Evolutionary conservation across 202 grass and related monocot species (phyloP).

Genomic region (Hordeum pubiflorum): DNA sequence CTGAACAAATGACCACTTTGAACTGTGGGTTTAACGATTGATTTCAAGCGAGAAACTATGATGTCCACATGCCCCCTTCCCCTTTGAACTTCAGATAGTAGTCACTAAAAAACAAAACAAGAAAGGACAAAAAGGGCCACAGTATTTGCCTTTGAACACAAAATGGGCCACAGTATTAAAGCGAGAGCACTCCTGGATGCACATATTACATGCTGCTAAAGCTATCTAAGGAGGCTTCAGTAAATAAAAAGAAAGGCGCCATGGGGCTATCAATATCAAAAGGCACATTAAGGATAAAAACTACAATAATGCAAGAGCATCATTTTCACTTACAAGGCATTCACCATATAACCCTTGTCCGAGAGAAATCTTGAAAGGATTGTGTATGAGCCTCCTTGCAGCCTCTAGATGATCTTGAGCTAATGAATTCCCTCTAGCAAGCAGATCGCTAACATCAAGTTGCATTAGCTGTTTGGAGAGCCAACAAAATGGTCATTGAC

Average conservation of each 20-base stretch:
- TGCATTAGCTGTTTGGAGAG: slow-evolving; percentile 54
- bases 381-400: slow-evolving; percentile 53
- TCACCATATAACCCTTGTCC: slow-evolving; percentile 76
- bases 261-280: neutral
- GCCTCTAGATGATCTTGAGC: slow-evolving; percentile 31
- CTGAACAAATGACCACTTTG: neutral
- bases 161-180: neutral
- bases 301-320: neutral
- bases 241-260: neutral
- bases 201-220: slow-evolving; percentile 6
- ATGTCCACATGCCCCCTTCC: neutral
- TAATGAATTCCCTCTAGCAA: slow-evolving; percentile 44
- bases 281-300: neutral
- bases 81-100: neutral
- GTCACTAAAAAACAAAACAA: slow-evolving; percentile 2
- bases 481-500: slow-evolving; percentile 14
- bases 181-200: neutral
- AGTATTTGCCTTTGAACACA: neutral
- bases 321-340: slow-evolving; percentile 54
- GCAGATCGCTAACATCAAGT: slow-evolving; percentile 54
- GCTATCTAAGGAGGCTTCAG: neutral
- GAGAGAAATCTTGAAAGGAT: slow-evolving; percentile 62
- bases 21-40: neutral
- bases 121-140: neutral
- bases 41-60: neutral